These are phyloP conservation scores for Phytopythium sindhum DNA, from an alignment of 352 stramenopile genomes.

Conservation along the genomic window DNA sequence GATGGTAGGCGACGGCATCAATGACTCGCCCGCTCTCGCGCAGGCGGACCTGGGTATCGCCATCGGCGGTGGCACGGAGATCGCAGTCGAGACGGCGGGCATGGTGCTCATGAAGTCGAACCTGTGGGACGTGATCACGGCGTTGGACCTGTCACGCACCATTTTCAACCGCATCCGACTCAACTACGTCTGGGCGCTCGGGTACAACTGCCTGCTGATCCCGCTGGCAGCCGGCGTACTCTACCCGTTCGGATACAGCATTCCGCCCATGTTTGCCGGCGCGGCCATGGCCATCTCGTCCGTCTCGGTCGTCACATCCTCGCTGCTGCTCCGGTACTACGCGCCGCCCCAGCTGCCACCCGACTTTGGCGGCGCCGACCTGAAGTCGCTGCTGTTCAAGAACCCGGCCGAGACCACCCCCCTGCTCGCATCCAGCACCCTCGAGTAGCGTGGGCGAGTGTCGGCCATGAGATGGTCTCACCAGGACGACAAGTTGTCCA, in stretches of 20 bases:
- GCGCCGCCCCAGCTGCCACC: conserved; percentile 61
- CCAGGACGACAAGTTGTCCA: too few species aligned
- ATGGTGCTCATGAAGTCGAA: conserved; percentile 92
- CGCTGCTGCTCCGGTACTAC: conserved; percentile 93
- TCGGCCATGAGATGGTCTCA: not conserved
- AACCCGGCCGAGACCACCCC: conserved; percentile 72
- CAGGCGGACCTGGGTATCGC: conserved; percentile 97
- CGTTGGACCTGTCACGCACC: conserved; percentile 93
- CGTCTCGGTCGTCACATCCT: conserved; percentile 95
- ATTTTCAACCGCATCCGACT: conserved; percentile 97
- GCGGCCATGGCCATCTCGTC: conserved; percentile 96
- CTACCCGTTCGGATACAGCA: conserved; percentile 91
- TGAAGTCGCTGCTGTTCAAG: conserved; percentile 81
- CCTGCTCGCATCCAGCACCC: conserved; percentile 65
- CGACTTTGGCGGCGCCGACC: conserved; percentile 53
- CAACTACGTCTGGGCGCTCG: conserved; percentile 98
- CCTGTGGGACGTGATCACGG: conserved; percentile 93
- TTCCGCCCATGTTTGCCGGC: conserved; percentile 96
- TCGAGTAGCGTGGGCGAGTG: conserved; percentile 26
- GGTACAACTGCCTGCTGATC: conserved; percentile 98
- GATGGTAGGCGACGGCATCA: conserved; percentile 98
- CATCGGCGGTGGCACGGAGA: conserved; percentile 94
- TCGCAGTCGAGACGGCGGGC: conserved; percentile 96
- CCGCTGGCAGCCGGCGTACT: conserved; percentile 96
- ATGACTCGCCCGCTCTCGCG: conserved; percentile 97